Conservation (phyloP, 331 rosid species). For the Pyrus hybrid region DNA sequence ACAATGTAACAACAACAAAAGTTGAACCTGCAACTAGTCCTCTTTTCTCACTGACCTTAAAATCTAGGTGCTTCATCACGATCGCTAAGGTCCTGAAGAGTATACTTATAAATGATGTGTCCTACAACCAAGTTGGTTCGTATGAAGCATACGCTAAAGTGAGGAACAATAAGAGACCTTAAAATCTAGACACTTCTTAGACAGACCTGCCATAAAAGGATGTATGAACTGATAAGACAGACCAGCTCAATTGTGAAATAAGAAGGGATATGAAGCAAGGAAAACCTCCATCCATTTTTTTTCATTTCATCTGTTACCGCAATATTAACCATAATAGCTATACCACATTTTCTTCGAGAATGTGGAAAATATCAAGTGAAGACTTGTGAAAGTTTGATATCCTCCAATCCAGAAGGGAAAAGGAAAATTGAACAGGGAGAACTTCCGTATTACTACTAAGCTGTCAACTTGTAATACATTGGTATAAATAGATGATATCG, state of each 20-base stretch:
- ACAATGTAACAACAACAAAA: no score
- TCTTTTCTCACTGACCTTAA: not conserved
- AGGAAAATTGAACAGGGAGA: not conserved
- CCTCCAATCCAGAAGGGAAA: no score
- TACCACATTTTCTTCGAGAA: no score
- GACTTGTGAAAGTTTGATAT: no score
- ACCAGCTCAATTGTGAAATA: not conserved
- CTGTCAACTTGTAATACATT: not conserved
- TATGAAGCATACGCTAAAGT: not conserved
- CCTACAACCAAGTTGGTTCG: not conserved
- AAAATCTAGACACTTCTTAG: not conserved
- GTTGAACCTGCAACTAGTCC: not conserved
- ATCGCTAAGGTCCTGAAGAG: not conserved
- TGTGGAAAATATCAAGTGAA: no score
- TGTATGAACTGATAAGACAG: not conserved
- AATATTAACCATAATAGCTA: not conserved
- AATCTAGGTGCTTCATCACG: not conserved
- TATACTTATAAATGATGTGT: no score
- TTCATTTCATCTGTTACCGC: not conserved
- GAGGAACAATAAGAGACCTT: not conserved
- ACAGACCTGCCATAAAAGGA: not conserved
- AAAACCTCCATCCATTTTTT: not conserved
- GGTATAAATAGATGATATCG: not conserved
- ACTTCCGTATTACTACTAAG: not conserved
- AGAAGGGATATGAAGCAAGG: not conserved